These are phyloP conservation scores for Venustampulla echinocandica DNA, from an alignment of 495 filamentous ascomycete species.

Conservation along the genomic window DNA sequence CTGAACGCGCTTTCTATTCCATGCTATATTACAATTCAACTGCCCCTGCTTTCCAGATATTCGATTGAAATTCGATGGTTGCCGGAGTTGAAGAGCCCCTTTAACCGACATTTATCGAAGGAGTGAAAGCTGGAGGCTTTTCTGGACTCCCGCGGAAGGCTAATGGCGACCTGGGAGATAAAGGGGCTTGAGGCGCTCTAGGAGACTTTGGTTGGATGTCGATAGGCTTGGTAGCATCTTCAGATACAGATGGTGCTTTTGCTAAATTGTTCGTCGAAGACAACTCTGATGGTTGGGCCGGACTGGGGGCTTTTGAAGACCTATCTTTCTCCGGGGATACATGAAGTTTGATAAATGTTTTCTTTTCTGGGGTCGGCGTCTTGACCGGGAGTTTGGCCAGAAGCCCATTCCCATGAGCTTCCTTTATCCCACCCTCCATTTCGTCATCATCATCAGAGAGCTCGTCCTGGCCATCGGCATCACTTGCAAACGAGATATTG, in stretches of 20 bases:
- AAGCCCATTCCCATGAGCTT: constrained; percentile 47
- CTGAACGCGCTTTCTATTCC: no score
- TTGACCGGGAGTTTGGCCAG: constrained; percentile 55
- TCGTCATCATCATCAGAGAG: constrained; percentile 38
- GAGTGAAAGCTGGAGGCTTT: constrained; percentile 30
- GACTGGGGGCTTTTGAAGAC: not conserved
- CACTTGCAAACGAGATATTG: constrained; percentile 49
- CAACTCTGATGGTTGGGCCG: not conserved
- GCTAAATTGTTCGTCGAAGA: no score
- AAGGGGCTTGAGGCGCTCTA: not conserved
- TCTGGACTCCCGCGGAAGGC: constrained; percentile 47
- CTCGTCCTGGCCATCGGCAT: constrained; percentile 50
- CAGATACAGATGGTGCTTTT: constrained; percentile 1
- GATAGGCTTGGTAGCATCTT: constrained; percentile 5
- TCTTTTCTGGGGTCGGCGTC: constrained; percentile 23
- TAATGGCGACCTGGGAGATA: constrained; percentile 31
- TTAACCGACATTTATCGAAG: constrained; percentile 25
- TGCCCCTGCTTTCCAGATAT: no score
- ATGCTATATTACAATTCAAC: no score
- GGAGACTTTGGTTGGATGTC: constrained; percentile 7
- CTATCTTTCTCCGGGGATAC: constrained; percentile 14
- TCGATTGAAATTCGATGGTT: no score
- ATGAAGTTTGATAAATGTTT: constrained; percentile 13
- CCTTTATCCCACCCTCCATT: constrained; percentile 46
- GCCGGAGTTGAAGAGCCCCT: constrained; percentile 27